phyloP scores from a whole-genome alignment of 208 protist genomes.

The Polymyxa betae region DNA sequence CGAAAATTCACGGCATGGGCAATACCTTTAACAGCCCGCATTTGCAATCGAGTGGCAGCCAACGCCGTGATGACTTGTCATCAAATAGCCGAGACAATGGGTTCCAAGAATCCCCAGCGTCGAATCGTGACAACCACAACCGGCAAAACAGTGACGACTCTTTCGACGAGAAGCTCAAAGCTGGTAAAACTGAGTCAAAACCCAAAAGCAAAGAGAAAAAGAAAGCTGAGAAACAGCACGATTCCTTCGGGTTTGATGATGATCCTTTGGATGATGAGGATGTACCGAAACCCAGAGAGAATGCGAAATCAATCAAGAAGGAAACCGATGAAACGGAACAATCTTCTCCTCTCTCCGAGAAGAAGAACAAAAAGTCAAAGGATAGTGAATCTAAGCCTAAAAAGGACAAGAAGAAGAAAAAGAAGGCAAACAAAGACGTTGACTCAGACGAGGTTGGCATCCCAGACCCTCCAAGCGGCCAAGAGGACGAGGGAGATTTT shows the following conservation, averaged over 20 bases:
- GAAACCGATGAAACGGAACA: neutral
- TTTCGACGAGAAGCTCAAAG: too few species aligned
- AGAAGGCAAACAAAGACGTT: slow-evolving; percentile 1
- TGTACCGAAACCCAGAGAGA: neutral
- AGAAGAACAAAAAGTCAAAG: neutral
- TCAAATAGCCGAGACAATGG: neutral
- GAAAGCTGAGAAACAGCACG: neutral
- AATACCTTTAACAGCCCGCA: neutral
- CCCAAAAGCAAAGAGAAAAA: neutral
- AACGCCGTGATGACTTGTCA: neutral
- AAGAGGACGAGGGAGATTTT: slow-evolving; percentile 46
- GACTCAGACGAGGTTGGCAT: neutral
- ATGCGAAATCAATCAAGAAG: neutral
- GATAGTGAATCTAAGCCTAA: neutral
- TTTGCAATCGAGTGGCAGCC: neutral
- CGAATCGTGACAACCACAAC: neutral
- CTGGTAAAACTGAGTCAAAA: neutral
- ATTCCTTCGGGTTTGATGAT: neutral
- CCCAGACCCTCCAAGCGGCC: neutral
- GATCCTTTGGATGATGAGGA: slow-evolving; percentile 26
- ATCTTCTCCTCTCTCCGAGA: too few species aligned
- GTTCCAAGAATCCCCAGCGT: neutral
- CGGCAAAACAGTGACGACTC: neutral
- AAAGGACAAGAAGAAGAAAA: slow-evolving; percentile 52
- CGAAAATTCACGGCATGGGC: neutral